Conservation (phyloP, 2,329 filamentous ascomycete species). For the Polychaeton citri region DNA sequence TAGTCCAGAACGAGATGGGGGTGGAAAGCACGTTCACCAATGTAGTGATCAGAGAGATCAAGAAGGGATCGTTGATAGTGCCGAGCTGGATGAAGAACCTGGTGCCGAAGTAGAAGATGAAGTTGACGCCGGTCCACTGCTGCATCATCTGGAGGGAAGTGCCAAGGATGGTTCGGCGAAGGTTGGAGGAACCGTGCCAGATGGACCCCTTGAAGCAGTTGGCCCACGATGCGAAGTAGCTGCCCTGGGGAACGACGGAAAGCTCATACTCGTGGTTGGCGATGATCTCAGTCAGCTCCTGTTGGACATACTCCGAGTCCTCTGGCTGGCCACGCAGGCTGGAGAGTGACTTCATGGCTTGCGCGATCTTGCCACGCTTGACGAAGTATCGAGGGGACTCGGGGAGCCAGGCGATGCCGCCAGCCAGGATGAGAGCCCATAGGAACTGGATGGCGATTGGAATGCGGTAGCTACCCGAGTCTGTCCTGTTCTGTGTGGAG, state of each 20-base stretch:
- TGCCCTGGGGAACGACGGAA: constrained; percentile 40
- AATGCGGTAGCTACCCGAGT: constrained; percentile 63
- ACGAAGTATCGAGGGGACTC: constrained; percentile 70
- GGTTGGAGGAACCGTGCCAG: constrained; percentile 35
- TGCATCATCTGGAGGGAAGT: constrained; percentile 37
- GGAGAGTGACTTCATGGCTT: constrained; percentile 49
- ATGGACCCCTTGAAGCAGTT: constrained; percentile 44
- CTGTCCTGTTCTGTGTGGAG: constrained; percentile 46
- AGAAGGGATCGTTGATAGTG: constrained; percentile 63
- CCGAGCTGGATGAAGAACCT: constrained; percentile 48
- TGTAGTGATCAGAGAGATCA: constrained; percentile 61
- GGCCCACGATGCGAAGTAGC: constrained; percentile 42
- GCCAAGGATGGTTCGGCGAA: constrained; percentile 35
- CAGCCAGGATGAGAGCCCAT: constrained; percentile 63
- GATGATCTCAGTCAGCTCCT: constrained; percentile 66
- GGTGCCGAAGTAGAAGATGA: constrained; percentile 50
- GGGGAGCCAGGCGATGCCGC: constrained; percentile 62
- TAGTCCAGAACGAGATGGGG: constrained; percentile 73
- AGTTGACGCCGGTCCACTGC: constrained; percentile 73
- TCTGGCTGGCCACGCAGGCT: constrained; percentile 58
- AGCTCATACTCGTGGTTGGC: constrained; percentile 79
- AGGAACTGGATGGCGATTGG: constrained; percentile 72
- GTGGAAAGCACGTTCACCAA: constrained; percentile 77
- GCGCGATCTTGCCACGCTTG: constrained; percentile 47
- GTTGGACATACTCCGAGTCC: constrained; percentile 44